Evolutionary conservation across 306 rosid genomes (phyloP).

Genomic region (Potentilla sterilis): DNA sequence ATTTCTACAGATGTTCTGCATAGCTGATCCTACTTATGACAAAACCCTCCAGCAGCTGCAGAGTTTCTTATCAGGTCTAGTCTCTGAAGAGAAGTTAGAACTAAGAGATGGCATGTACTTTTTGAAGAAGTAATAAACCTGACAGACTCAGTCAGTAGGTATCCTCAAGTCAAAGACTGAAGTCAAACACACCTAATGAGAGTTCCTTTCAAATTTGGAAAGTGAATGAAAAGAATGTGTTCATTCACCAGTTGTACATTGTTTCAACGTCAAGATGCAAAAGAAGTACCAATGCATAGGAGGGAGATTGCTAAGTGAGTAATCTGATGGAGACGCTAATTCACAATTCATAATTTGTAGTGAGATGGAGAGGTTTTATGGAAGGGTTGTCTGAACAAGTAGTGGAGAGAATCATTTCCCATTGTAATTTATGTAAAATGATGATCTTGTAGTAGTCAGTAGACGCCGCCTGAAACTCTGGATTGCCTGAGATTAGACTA

Average conservation of each 20-base stretch:
- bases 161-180: background rate
- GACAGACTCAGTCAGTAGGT: background rate
- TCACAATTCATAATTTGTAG: too few species aligned
- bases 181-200: background rate
- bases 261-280: background rate
- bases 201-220: background rate
- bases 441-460: too few species aligned
- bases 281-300: background rate
- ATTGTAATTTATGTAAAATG: too few species aligned
- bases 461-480: too few species aligned
- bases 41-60: conserved; percentile 91
- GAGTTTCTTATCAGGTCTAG: conserved; percentile 78
- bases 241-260: background rate
- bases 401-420: too few species aligned
- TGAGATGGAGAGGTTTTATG: too few species aligned
- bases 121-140: conserved; percentile 51
- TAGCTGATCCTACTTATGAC: conserved; percentile 86
- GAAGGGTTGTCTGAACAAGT: too few species aligned
- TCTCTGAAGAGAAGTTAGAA: conserved; percentile 85
- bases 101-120: conserved; percentile 79
- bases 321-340: too few species aligned
- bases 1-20: conserved; percentile 76
- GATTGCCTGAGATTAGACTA: too few species aligned
- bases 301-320: background rate
- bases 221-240: background rate